Evolutionary conservation across 2,329 filamentous ascomycete genomes (phyloP).

Genomic region (Arthrobotrys megalospora): DNA sequence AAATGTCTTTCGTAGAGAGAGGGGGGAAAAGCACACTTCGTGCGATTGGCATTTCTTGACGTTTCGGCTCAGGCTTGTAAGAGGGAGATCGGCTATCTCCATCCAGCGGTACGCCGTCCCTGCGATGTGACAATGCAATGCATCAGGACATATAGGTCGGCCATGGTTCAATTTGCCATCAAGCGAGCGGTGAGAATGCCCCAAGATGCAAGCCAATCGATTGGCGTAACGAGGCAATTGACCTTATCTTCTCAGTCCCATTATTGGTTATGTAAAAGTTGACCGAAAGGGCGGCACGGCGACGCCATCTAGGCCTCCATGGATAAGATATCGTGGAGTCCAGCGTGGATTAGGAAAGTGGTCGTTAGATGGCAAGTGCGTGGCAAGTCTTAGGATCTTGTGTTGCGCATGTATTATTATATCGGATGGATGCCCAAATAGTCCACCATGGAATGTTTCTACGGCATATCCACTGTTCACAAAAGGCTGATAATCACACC

Average conservation of each 20-base stretch:
- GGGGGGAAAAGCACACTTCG: neutral
- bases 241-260: conserved; percentile 33
- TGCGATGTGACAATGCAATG: conserved; percentile 41
- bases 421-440: conserved; percentile 33
- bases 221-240: conserved; percentile 12
- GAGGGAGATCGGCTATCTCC: conserved; percentile 20
- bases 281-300: conserved; percentile 41
- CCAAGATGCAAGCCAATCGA: conserved; percentile 48
- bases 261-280: conserved; percentile 46
- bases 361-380: conserved; percentile 32
- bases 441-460: conserved; percentile 24
- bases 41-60: neutral
- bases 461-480: conserved; percentile 30
- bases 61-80: conserved; percentile 1
- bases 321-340: conserved; percentile 36
- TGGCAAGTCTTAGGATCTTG: conserved; percentile 44
- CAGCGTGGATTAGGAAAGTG: conserved; percentile 58
- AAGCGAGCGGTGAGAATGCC: conserved; percentile 32
- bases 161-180: conserved; percentile 51
- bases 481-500: conserved; percentile 34
- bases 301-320: conserved; percentile 44
- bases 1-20: neutral
- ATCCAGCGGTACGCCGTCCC: conserved; percentile 5
- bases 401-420: conserved; percentile 34
- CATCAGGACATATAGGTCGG: conserved; percentile 28